Conservation (phyloP, 2,329 filamentous ascomycete genomes). For the Botrytis cinerea region DNA sequence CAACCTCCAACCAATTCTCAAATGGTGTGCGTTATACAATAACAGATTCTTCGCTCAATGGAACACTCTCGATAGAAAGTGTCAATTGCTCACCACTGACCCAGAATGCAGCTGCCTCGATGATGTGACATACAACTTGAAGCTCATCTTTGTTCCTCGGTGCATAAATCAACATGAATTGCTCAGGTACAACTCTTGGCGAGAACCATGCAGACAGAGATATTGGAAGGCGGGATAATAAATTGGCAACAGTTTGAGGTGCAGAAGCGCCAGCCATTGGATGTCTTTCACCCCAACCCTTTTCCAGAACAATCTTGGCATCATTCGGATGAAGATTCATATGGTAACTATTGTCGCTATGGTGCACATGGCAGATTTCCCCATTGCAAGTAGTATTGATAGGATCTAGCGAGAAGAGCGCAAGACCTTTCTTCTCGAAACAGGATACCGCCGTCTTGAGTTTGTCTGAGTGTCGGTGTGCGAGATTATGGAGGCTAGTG, state of each 20-base stretch:
- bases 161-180: conserved; percentile 83
- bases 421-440: conserved; percentile 80
- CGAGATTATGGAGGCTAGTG: conserved; percentile 54
- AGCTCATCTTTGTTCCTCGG: conserved; percentile 70
- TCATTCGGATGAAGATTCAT: conserved; percentile 79
- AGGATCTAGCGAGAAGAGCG: conserved; percentile 68
- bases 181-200: conserved; percentile 56
- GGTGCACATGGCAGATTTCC: conserved; percentile 82
- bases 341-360: conserved; percentile 75
- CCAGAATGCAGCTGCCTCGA: conserved; percentile 75
- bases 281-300: conserved; percentile 76
- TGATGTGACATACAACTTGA: conserved; percentile 65
- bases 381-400: conserved; percentile 72
- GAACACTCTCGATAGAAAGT: conserved; percentile 28
- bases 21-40: background rate
- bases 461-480: conserved; percentile 47
- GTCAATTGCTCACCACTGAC: conserved; percentile 42
- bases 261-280: conserved; percentile 66
- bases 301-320: conserved; percentile 68
- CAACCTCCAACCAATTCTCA: background rate
- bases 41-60: background rate
- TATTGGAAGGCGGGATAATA: conserved; percentile 7
- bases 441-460: conserved; percentile 69
- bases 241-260: background rate
- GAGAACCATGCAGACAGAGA: conserved; percentile 9